Base-by-base conservation (phyloP, 106 monocot species). In the Acorus calamus region DNA sequence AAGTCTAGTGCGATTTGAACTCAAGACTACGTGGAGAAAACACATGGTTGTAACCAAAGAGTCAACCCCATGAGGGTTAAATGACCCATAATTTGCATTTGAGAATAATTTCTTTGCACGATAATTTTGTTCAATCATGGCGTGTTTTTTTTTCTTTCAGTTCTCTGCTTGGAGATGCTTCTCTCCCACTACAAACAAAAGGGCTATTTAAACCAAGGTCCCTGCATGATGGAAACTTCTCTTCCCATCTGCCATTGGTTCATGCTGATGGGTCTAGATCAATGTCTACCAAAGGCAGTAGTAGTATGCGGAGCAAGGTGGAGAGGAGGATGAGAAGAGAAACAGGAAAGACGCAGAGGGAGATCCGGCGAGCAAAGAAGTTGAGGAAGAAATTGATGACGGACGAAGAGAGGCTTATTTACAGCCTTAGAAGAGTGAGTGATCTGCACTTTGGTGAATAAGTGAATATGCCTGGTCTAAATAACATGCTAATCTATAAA, bases 371-470 rank as follows among this genome's bases (percentile, higher is more conserved):
- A 44, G 90, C 96, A 7, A 87, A 87, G 68, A 96, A 89, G 73
- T 73, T 96, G 8, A 82, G 87, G 69, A 87, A 84, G 74, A 96
- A 91, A 63, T 69, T 96, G 53, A 96, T 96, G 96, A 91, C 90
- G 8, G 96, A 96, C 12, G 96, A 96, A 52, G 96, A 96, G 72
- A 84, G 84, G 76, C 85, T 96, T 48, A 85, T 96, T 50, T 91
- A 96, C 76, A 91, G 80, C 73, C 80, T 96, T 63, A 79, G 96
- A 68, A 84, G 96, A 65, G 90, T 96, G 77, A 64, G 73, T 63
- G 49, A 43, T 66, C 42, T 5, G 11, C 5, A 12, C 4, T 7
- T 53, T 44, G 7, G 47, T 55, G 44, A 7, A 3, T 52, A 11
- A 14, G n/a, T n/a, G n/a, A n/a, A n/a, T 28, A 28, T 28, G 28